Percentiles rank a stretch among this genome's conserved stretches.
Conservation (phyloP, 2,329 filamentous ascomycete genomes). For the Trichoderma sp. region DNA sequence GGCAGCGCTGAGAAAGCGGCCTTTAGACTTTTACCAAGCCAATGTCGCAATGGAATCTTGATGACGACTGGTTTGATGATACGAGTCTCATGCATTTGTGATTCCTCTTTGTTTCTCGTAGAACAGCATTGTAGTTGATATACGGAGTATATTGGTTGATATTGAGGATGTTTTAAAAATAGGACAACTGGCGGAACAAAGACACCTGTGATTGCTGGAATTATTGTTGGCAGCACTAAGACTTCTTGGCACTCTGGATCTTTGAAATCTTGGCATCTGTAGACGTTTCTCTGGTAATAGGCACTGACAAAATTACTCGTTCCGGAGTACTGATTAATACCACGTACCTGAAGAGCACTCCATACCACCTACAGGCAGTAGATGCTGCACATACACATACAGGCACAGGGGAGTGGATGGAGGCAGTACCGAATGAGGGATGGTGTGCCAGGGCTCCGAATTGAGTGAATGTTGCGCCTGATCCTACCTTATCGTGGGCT, state of each 20-base stretch:
- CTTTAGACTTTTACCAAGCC: neutral
- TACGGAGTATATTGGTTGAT: neutral
- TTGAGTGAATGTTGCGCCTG: slow-evolving; percentile 16
- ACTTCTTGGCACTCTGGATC: neutral
- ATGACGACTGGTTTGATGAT: neutral
- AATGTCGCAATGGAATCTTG: neutral
- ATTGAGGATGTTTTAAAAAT: neutral
- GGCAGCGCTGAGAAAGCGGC: neutral
- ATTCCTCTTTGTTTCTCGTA: neutral
- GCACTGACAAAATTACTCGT: neutral
- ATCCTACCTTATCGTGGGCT: neutral
- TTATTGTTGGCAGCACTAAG: neutral
- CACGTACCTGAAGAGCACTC: neutral
- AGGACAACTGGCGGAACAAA: neutral
- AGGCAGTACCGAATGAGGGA: neutral
- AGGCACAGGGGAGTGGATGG: neutral
- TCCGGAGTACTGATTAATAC: neutral
- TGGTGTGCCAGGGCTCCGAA: neutral
- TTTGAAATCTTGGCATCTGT: neutral
- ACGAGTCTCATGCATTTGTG: neutral
- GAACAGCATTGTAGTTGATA: neutral
- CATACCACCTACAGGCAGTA: neutral
- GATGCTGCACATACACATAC: neutral
- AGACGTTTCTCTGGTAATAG: neutral
- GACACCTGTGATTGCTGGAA: neutral